Conservation (phyloP, 2,329 filamentous ascomycete species). For the Acrocalymma vagum region DNA sequence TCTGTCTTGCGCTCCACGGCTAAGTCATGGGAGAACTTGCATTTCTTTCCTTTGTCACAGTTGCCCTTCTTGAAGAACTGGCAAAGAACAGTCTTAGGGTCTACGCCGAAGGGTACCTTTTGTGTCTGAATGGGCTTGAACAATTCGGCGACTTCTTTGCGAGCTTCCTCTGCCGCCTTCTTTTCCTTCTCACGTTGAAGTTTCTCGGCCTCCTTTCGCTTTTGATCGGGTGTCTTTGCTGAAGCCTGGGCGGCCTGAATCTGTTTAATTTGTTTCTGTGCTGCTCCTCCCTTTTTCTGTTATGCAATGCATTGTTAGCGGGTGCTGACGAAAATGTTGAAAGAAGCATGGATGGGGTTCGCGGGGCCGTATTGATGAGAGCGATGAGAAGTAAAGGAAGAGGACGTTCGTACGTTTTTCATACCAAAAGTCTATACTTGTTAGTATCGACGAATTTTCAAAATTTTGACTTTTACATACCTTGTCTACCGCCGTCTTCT, state of each 20-base stretch:
- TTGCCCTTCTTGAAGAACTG: constrained; percentile 97
- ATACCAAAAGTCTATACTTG: constrained; percentile 83
- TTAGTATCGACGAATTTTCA: neutral
- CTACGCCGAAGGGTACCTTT: constrained; percentile 96
- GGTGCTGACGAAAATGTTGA: no score
- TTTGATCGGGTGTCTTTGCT: constrained; percentile 81
- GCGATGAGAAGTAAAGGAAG: constrained; percentile 8
- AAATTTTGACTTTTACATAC: constrained; percentile 36
- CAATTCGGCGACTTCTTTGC: constrained; percentile 79
- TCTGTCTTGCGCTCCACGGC: constrained; percentile 89
- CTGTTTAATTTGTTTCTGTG: constrained; percentile 89
- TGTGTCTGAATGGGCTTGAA: constrained; percentile 96
- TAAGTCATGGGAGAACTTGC: constrained; percentile 96
- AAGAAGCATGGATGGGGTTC: constrained; percentile 1
- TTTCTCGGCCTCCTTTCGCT: constrained; percentile 76
- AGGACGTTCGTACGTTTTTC: constrained; percentile 88
- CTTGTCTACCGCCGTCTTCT: constrained; percentile 84
- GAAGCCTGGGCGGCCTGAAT: constrained; percentile 71
- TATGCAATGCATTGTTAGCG: no score
- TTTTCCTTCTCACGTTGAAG: constrained; percentile 82
- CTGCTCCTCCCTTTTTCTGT: constrained; percentile 87
- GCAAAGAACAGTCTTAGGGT: constrained; percentile 96
- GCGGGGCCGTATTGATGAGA: constrained; percentile 6
- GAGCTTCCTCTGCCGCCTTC: constrained; percentile 85
- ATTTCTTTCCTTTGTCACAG: constrained; percentile 93